Evolutionary conservation across 495 filamentous ascomycete species (phyloP).

Genomic region (Staphylotrichum longicolle): DNA sequence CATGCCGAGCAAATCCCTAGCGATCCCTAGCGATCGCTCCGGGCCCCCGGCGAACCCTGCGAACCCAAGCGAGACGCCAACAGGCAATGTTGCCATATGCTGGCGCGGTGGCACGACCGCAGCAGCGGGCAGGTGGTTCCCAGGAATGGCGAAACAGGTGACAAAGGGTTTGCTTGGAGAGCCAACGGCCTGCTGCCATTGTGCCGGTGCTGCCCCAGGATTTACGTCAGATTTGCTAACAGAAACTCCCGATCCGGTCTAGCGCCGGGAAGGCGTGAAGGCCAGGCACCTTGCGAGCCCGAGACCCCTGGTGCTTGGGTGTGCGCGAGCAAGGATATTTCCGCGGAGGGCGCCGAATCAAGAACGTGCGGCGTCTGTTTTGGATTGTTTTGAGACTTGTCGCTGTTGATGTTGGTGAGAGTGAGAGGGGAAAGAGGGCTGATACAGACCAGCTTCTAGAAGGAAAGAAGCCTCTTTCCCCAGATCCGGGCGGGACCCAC

Average conservation of each 20-base stretch:
- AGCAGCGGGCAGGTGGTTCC: slow-evolving; percentile 1
- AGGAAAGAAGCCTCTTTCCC: not conserved
- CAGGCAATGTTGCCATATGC: slow-evolving; percentile 8
- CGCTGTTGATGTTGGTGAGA: too few species aligned
- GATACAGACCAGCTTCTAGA: not conserved
- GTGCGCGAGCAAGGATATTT: slow-evolving; percentile 2
- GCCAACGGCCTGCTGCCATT: slow-evolving; percentile 16
- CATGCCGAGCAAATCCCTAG: not conserved
- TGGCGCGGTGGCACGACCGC: slow-evolving; percentile 1
- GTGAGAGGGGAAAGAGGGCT: not conserved
- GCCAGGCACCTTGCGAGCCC: not conserved
- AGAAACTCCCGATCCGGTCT: slow-evolving; percentile 28
- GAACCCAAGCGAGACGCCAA: too few species aligned
- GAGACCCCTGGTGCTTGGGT: not conserved
- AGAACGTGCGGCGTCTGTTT: not conserved
- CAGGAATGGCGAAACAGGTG: slow-evolving; percentile 12
- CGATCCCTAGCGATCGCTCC: too few species aligned
- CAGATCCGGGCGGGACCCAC: not conserved
- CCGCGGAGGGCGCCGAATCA: slow-evolving; percentile 12
- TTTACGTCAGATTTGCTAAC: slow-evolving; percentile 38
- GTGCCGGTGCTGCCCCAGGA: not conserved
- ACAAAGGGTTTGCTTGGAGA: slow-evolving; percentile 14
- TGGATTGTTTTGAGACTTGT: not conserved
- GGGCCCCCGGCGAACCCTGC: too few species aligned
- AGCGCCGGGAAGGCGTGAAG: slow-evolving; percentile 12